Conservation (phyloP, 768 basidiomycete genomes). For the Daedaleopsis sinensis region DNA sequence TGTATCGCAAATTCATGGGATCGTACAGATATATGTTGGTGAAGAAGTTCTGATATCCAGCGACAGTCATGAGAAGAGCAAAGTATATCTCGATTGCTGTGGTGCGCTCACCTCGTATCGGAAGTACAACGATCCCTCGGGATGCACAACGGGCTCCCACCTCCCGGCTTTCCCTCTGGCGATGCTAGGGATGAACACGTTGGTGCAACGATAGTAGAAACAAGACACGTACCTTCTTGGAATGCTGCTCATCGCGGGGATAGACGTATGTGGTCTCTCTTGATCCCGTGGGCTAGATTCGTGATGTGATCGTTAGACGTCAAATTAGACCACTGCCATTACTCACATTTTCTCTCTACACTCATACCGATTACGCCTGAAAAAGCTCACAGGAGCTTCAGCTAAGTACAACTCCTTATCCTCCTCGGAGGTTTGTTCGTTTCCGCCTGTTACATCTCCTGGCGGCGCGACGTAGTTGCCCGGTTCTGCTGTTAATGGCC, state of each 20-base stretch:
- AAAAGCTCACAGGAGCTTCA: not conserved
- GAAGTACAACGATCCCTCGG: constrained; percentile 20
- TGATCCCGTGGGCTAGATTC: not conserved
- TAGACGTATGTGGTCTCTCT: not conserved
- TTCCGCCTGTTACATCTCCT: too few species aligned
- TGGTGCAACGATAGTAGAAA: too few species aligned
- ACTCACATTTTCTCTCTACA: not conserved
- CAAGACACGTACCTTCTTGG: too few species aligned
- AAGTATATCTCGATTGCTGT: too few species aligned
- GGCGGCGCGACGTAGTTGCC: not conserved
- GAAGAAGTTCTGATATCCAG: constrained; percentile 4
- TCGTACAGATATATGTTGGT: constrained; percentile 10
- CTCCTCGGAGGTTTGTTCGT: too few species aligned
- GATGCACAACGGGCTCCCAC: constrained; percentile 10
- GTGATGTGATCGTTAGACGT: not conserved
- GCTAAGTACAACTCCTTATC: not conserved
- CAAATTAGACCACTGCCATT: not conserved
- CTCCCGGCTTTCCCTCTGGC: not conserved
- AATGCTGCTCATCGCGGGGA: not conserved
- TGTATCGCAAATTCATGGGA: not conserved
- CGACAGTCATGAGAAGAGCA: too few species aligned
- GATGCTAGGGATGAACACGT: too few species aligned
- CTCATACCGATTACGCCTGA: not conserved
- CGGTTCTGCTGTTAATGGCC: not conserved
- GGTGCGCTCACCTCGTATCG: not conserved